A percentile compares a stretch with the other conserved stretches of the same genome.
These are phyloP conservation scores for Clarireedia paspali DNA, from an alignment of 2,329 filamentous ascomycete genomes.

Conservation along the genomic window DNA sequence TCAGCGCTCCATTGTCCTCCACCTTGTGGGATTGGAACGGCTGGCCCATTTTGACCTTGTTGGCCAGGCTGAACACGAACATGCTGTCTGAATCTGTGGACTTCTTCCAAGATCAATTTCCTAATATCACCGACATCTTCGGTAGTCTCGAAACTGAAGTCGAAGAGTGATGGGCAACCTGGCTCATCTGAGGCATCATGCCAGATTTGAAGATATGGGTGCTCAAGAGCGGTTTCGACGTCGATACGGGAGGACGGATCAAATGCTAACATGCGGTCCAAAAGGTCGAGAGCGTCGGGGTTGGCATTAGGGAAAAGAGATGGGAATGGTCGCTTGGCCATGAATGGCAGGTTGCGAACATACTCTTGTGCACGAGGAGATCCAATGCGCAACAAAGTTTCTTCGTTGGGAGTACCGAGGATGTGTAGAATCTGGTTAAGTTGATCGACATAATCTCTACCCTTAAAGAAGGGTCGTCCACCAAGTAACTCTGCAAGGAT, in stretches of 20 bases:
- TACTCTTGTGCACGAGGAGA: slow-evolving; percentile 96
- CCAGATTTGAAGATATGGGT: slow-evolving; percentile 92
- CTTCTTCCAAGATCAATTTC: slow-evolving; percentile 94
- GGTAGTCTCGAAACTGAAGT: slow-evolving; percentile 97
- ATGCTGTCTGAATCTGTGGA: slow-evolving; percentile 68
- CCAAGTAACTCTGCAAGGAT: slow-evolving; percentile 94
- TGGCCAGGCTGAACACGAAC: slow-evolving; percentile 30
- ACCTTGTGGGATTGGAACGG: slow-evolving; percentile 28
- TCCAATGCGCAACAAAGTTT: slow-evolving; percentile 87
- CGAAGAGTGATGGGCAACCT: slow-evolving; percentile 85
- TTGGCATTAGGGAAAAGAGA: slow-evolving; percentile 90
- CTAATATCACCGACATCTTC: slow-evolving; percentile 95
- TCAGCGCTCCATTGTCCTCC: slow-evolving; percentile 28
- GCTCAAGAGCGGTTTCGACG: slow-evolving; percentile 91
- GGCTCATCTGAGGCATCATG: slow-evolving; percentile 97
- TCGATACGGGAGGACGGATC: slow-evolving; percentile 89
- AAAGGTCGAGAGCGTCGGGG: slow-evolving; percentile 86
- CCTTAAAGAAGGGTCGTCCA: slow-evolving; percentile 97
- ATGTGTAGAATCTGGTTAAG: slow-evolving; percentile 99
- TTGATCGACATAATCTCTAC: slow-evolving; percentile 97
- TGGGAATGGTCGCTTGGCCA: slow-evolving; percentile 88
- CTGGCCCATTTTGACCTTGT: slow-evolving; percentile 22
- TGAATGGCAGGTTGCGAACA: slow-evolving; percentile 89
- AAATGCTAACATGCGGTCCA: slow-evolving; percentile 96
- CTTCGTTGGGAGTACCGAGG: slow-evolving; percentile 91